Conservation (phyloP, 768 basidiomycete genomes). For the Tulasnella sp. region DNA sequence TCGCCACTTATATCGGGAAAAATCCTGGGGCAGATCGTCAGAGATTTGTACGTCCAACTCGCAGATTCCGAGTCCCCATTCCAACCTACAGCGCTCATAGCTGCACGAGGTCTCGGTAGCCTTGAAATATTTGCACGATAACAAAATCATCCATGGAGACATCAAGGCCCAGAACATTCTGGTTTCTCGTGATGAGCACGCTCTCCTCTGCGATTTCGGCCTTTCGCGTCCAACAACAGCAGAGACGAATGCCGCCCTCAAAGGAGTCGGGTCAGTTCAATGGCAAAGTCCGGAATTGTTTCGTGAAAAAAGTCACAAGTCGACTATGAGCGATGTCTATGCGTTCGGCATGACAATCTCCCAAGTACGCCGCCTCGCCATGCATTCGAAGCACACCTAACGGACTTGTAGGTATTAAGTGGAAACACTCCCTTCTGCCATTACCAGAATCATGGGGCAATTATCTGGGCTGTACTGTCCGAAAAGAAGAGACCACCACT, state of each 20-base stretch:
- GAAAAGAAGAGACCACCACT: too few relatives aligned
- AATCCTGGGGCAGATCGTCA: not conserved
- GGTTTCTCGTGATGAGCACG: not conserved
- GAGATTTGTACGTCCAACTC: too few relatives aligned
- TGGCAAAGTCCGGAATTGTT: not conserved
- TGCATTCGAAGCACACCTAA: too few relatives aligned
- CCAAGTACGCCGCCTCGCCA: too few relatives aligned
- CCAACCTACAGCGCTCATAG: not conserved
- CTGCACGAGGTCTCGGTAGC: not conserved
- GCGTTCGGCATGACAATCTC: conserved; percentile 1
- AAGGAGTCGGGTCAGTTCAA: not conserved
- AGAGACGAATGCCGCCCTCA: not conserved
- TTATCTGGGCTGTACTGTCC: too few relatives aligned
- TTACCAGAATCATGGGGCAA: too few relatives aligned
- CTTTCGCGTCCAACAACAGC: not conserved
- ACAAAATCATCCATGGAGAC: not conserved
- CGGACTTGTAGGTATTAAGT: too few relatives aligned
- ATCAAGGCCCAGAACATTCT: not conserved
- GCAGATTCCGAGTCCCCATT: too few relatives aligned
- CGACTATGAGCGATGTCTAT: not conserved
- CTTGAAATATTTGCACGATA: not conserved
- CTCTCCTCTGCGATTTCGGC: not conserved
- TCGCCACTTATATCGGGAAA: not conserved
- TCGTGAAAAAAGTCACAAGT: not conserved
- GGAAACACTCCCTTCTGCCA: too few relatives aligned